These are phyloP conservation scores for Mycena filopes DNA, from an alignment of 768 basidiomycete genomes.

Conservation along the genomic window DNA sequence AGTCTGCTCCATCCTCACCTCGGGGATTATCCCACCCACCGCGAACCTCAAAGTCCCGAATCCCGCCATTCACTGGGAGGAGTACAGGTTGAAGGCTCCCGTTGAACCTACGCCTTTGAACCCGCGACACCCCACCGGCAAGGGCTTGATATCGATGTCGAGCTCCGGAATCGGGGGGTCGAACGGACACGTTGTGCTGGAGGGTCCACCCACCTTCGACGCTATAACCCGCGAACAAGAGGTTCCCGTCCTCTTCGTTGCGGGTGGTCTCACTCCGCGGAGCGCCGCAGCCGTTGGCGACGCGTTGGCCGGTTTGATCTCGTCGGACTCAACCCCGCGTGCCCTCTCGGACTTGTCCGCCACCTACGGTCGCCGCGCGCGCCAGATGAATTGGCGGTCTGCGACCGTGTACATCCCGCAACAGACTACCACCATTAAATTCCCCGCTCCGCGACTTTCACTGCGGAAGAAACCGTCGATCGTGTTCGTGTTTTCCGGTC, in stretches of 20 bases:
- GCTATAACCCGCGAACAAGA: neutral
- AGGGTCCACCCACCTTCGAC: conserved; percentile 42
- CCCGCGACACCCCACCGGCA: conserved; percentile 1
- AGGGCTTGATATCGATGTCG: conserved; percentile 50
- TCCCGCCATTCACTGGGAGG: conserved; percentile 7
- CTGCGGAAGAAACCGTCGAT: neutral
- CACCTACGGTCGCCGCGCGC: conserved; percentile 53
- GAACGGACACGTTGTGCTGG: conserved; percentile 54
- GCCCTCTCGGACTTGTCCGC: neutral
- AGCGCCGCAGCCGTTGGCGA: conserved; percentile 31
- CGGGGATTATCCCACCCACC: conserved; percentile 8
- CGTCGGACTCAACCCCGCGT: too few species aligned
- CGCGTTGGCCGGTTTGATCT: too few species aligned
- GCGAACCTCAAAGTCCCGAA: neutral
- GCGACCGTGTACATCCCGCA: conserved; percentile 19
- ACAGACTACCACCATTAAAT: neutral
- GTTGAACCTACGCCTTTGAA: neutral
- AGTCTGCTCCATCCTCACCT: neutral
- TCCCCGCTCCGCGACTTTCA: neutral
- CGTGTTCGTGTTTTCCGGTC: conserved; percentile 8
- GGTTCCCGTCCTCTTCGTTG: conserved; percentile 38
- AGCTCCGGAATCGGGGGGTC: conserved; percentile 58
- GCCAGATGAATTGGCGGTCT: conserved; percentile 46
- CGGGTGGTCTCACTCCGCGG: conserved; percentile 51
- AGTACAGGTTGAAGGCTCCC: neutral